Evolutionary conservation across 352 stramenopile genomes (phyloP).

Genomic region (Phytophthora capsici): DNA sequence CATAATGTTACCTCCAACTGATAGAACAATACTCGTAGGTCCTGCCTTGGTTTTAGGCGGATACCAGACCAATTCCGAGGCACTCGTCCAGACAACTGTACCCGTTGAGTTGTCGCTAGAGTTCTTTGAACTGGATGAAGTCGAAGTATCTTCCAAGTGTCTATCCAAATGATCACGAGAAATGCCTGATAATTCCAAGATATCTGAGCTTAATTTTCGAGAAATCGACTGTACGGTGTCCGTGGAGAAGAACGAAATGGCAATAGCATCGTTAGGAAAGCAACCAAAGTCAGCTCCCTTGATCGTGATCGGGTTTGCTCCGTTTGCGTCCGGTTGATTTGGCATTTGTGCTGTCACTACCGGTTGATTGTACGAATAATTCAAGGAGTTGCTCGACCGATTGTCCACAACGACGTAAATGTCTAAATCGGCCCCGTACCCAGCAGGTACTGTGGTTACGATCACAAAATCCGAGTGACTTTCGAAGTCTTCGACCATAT

Average conservation of each 20-base stretch:
- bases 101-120: conserved; percentile 30
- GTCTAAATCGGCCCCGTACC: conserved; percentile 49
- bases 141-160: conserved; percentile 9
- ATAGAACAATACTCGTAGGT: conserved; percentile 57
- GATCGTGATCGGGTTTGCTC: conserved; percentile 65
- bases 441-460: conserved; percentile 47
- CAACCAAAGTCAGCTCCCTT: conserved; percentile 70
- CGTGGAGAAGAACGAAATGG: conserved; percentile 48
- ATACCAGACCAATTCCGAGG: conserved; percentile 56
- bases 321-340: conserved; percentile 71
- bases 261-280: conserved; percentile 63
- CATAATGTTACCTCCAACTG: conserved; percentile 67
- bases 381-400: conserved; percentile 54
- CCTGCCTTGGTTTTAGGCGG: conserved; percentile 67
- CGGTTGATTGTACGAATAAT: conserved; percentile 68
- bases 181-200: conserved; percentile 1
- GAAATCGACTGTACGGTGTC: conserved; percentile 23
- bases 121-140: conserved; percentile 14
- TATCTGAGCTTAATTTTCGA: conserved; percentile 10
- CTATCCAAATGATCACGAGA: conserved; percentile 6
- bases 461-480: conserved; percentile 62
- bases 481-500: conserved; percentile 41
- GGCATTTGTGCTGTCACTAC: conserved; percentile 64
- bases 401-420: conserved; percentile 59
- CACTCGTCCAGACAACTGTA: conserved; percentile 57